A percentile compares a stretch with the other conserved stretches of the same genome.
Conservation (phyloP, 2,329 filamentous ascomycete genomes). For the Claviceps monticola region DNA sequence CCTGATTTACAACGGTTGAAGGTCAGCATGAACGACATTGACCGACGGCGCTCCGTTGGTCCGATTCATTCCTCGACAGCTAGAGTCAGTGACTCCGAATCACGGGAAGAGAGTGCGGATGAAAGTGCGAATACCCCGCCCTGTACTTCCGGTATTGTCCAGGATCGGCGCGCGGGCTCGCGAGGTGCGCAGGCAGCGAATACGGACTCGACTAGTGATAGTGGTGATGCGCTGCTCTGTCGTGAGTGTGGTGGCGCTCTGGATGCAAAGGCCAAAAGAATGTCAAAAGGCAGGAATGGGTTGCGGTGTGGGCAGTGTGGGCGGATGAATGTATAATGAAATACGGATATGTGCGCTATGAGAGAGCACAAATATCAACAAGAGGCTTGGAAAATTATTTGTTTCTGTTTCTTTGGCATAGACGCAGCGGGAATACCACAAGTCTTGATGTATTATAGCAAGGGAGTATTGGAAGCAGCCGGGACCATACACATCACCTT, state of each 20-base stretch:
- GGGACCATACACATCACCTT: not conserved
- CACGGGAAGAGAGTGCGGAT: constrained; percentile 9
- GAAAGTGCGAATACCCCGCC: constrained; percentile 7
- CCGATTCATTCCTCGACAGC: constrained; percentile 11
- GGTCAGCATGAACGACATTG: constrained; percentile 11
- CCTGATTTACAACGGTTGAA: constrained; percentile 15
- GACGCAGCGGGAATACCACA: no score
- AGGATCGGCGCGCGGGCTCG: constrained; percentile 19
- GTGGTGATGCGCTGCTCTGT: constrained; percentile 4
- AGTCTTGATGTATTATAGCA: not conserved
- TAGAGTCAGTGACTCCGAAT: constrained; percentile 11
- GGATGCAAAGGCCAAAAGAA: constrained; percentile 2
- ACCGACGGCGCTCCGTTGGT: constrained; percentile 18
- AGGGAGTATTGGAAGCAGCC: not conserved
- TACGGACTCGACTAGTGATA: constrained; percentile 12
- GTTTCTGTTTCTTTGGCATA: not conserved
- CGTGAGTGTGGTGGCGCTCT: constrained; percentile 5
- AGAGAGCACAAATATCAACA: not conserved
- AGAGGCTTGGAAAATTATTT: not conserved
- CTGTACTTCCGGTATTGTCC: constrained; percentile 4
- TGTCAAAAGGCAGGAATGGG: constrained; percentile 4
- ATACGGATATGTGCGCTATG: not conserved
- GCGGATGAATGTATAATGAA: not conserved
- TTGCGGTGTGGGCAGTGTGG: constrained; percentile 7
- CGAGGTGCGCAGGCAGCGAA: constrained; percentile 21